A percentile compares a stretch with the other conserved stretches of the same genome.
These are phyloP conservation scores for Cercospora beticola DNA, from an alignment of 2,329 filamentous ascomycete genomes.

Conservation along the genomic window DNA sequence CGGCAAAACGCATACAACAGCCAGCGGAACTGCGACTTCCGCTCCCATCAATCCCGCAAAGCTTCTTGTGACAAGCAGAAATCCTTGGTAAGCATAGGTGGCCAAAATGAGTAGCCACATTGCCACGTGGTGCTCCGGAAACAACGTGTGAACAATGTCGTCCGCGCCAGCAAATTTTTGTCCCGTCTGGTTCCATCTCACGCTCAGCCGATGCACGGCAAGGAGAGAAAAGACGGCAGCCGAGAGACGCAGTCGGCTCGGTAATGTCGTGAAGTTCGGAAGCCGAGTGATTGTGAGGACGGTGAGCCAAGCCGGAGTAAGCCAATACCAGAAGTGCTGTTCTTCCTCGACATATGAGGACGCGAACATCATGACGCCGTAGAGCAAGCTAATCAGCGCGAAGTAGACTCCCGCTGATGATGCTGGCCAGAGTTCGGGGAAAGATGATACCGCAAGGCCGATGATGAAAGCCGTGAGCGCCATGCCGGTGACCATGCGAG, in stretches of 20 bases:
- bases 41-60: conserved; percentile 32
- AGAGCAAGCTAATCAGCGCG: conserved; percentile 46
- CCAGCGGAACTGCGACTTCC: conserved; percentile 35
- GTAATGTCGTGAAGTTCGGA: neutral
- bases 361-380: conserved; percentile 92
- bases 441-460: conserved; percentile 37
- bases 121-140: conserved; percentile 61
- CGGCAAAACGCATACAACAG: conserved; percentile 49
- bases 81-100: conserved; percentile 64
- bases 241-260: conserved; percentile 9
- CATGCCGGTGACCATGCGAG: conserved; percentile 56
- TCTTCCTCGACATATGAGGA: conserved; percentile 98
- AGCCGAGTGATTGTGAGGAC: conserved; percentile 34
- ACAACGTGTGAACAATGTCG: conserved; percentile 75
- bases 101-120: conserved; percentile 73
- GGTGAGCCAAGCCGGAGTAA: conserved; percentile 65
- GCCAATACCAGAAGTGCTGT: conserved; percentile 98
- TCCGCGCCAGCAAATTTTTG: conserved; percentile 92
- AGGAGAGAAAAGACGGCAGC: conserved; percentile 47
- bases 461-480: conserved; percentile 45
- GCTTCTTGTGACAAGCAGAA: conserved; percentile 42
- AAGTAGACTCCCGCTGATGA: conserved; percentile 51
- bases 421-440: conserved; percentile 34
- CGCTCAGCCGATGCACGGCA: conserved; percentile 62
- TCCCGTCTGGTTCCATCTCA: conserved; percentile 94